phyloP scores from a whole-genome alignment of 2,329 filamentous ascomycete species.

The Periconia digitata region DNA sequence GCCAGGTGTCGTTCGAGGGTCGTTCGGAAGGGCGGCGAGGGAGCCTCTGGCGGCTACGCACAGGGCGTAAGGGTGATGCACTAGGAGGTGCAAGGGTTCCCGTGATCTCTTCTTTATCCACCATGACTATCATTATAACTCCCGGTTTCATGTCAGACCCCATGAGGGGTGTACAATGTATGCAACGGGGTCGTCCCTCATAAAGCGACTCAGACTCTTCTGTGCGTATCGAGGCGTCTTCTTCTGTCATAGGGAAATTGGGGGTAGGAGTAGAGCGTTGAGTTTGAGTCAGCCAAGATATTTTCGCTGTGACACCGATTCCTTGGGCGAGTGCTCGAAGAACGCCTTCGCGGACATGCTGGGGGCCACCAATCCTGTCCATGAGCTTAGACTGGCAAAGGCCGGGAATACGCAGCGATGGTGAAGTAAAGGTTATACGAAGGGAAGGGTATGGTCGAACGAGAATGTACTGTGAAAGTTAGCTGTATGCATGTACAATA shows the following conservation, averaged over 20 bases:
- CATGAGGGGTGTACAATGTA: conserved; percentile 72
- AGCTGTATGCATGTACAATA: not conserved
- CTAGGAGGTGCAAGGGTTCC: conserved; percentile 9
- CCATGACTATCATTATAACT: conserved; percentile 74
- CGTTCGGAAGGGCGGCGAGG: not conserved
- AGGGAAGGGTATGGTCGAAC: conserved; percentile 50
- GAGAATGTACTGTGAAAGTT: conserved; percentile 44
- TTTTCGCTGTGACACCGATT: conserved; percentile 71
- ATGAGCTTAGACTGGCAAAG: conserved; percentile 49
- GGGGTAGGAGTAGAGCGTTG: not conserved
- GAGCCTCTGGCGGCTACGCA: conserved; percentile 2
- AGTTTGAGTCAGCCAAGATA: conserved; percentile 58
- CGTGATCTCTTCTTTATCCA: conserved; percentile 59
- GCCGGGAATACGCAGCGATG: conserved; percentile 48
- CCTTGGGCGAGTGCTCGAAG: conserved; percentile 64
- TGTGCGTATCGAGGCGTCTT: conserved; percentile 8
- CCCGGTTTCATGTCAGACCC: conserved; percentile 67
- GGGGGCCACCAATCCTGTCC: conserved; percentile 49
- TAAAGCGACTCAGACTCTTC: conserved; percentile 1
- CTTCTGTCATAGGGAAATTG: not conserved
- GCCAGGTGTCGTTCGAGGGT: too few species aligned
- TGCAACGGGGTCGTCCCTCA: conserved; percentile 67
- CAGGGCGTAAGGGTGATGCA: not conserved
- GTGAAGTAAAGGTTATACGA: conserved; percentile 51
- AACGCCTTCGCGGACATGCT: conserved; percentile 54